Evolutionary conservation across 805 yeast genomes (phyloP).

Genomic region (Saccharomyces jurei): DNA sequence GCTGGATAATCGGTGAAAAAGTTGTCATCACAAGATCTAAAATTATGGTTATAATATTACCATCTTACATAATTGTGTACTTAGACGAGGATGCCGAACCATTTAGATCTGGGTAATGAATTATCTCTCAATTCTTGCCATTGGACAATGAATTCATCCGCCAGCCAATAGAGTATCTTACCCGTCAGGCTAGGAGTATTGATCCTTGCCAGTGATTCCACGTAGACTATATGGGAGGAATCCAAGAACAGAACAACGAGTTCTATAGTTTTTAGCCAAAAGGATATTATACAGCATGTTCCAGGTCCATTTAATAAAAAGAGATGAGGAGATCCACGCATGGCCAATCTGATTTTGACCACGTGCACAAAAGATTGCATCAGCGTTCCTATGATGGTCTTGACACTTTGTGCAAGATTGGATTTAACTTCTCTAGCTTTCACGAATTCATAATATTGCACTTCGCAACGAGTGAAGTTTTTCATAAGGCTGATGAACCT

Average conservation of each 20-base stretch:
- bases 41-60: neutral
- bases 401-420: slow-evolving; percentile 23
- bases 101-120: slow-evolving; percentile 58
- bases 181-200: slow-evolving; percentile 70
- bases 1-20: neutral
- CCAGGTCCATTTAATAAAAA: slow-evolving; percentile 35
- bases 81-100: slow-evolving; percentile 67
- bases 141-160: slow-evolving; percentile 79
- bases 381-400: slow-evolving; percentile 31
- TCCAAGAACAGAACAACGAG: slow-evolving; percentile 11
- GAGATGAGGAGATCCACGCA: slow-evolving; percentile 20
- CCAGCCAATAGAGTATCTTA: slow-evolving; percentile 54
- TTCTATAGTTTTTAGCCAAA: slow-evolving; percentile 25
- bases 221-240: slow-evolving; percentile 69
- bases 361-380: slow-evolving; percentile 15
- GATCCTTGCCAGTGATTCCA: slow-evolving; percentile 85
- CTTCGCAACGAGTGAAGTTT: slow-evolving; percentile 3
- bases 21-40: neutral
- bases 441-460: slow-evolving; percentile 19
- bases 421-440: slow-evolving; percentile 37
- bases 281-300: slow-evolving; percentile 28
- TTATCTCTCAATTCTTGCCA: slow-evolving; percentile 56
- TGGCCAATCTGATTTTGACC: slow-evolving; percentile 10
- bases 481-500: slow-evolving; percentile 28
- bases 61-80: neutral